Evolutionary conservation across 169 alveolate species (phyloP).

Genomic region (Plasmodium cynomolgi): DNA sequence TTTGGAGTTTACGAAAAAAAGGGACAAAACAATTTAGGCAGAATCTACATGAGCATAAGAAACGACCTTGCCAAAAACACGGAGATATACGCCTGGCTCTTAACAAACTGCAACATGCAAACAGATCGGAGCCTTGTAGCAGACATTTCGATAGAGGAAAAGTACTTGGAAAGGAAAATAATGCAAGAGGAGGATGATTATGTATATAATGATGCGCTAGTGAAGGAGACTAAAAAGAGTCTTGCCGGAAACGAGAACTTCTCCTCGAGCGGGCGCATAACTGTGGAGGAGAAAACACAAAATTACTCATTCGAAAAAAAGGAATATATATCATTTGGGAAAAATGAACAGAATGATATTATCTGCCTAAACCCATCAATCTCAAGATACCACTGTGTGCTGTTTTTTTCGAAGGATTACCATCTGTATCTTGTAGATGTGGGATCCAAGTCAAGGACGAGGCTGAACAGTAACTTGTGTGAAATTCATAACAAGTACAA

Average conservation of each 20-base stretch:
- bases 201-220: neutral
- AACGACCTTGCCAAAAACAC: constrained; percentile 66
- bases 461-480: constrained; percentile 25
- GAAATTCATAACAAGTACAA: constrained; percentile 57
- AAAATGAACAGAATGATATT: constrained; percentile 65
- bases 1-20: constrained; percentile 77
- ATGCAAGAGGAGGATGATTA: constrained; percentile 3
- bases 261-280: neutral
- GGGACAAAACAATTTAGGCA: constrained; percentile 82
- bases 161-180: constrained; percentile 32
- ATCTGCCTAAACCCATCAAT: constrained; percentile 74
- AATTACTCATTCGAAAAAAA: constrained; percentile 33
- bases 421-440: constrained; percentile 66
- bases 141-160: constrained; percentile 50
- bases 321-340: constrained; percentile 74
- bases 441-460: constrained; percentile 72
- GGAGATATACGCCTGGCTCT: constrained; percentile 64
- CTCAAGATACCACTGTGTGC: constrained; percentile 67
- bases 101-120: constrained; percentile 68
- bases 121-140: constrained; percentile 63
- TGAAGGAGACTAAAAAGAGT: constrained; percentile 24
- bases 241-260: neutral
- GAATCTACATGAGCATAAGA: constrained; percentile 79
- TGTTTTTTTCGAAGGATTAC: constrained; percentile 51
- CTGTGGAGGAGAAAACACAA: constrained; percentile 40